Evolutionary conservation across 2,329 filamentous ascomycete species (phyloP).

Genomic region (Cercospora citrullina): DNA sequence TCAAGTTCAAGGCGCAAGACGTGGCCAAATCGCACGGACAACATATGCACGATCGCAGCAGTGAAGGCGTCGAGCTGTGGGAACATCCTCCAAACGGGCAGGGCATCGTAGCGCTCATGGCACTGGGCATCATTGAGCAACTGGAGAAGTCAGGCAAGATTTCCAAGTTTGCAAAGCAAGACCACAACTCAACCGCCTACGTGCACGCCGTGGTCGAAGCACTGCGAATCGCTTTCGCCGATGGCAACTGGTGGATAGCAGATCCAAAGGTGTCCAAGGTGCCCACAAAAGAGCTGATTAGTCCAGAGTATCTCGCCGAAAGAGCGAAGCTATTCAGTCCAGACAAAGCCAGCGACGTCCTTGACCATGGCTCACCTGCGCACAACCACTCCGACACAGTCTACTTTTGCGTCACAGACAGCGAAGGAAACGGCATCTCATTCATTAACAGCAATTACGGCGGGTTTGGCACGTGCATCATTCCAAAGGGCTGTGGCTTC

Average conservation of each 20-base stretch:
- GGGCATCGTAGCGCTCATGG: conserved; percentile 92
- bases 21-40: conserved; percentile 54
- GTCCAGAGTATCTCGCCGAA: conserved; percentile 70
- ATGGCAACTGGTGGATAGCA: conserved; percentile 85
- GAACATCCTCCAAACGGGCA: conserved; percentile 97
- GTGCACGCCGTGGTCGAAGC: conserved; percentile 86
- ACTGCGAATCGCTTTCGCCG: conserved; percentile 85
- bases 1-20: conserved; percentile 58
- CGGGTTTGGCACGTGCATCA: conserved; percentile 83
- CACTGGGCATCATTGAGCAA: conserved; percentile 85
- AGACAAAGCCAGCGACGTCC: conserved; percentile 51
- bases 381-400: conserved; percentile 88
- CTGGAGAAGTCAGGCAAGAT: conserved; percentile 76
- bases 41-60: conserved; percentile 48
- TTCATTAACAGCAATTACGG: conserved; percentile 97
- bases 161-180: conserved; percentile 63
- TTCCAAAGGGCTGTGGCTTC: conserved; percentile 85
- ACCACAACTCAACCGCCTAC: conserved; percentile 75
- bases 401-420: conserved; percentile 85
- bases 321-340: conserved; percentile 64
- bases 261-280: conserved; percentile 74
- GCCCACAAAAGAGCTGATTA: conserved; percentile 69
- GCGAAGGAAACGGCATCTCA: conserved; percentile 81
- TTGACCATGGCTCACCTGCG: conserved; percentile 77
- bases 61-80: conserved; percentile 76